These are phyloP conservation scores for Ogataea glucozyma DNA, from an alignment of 805 yeast genomes.

Conservation along the genomic window DNA sequence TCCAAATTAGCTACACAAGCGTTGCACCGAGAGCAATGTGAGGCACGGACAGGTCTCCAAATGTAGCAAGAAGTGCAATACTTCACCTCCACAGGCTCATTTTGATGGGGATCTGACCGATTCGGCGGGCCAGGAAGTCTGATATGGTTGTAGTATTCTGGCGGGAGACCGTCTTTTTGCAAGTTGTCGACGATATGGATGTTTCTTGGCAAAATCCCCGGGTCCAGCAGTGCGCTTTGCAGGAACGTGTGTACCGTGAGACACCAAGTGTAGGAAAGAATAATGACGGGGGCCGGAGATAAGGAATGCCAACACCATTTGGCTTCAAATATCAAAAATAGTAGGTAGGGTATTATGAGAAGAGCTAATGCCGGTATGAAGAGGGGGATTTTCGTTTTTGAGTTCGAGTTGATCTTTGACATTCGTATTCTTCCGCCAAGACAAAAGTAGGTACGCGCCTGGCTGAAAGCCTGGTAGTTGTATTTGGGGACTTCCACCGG, in stretches of 20 bases:
- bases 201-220: conserved; percentile 71
- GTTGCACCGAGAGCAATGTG: conserved; percentile 73
- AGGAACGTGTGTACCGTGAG: conserved; percentile 49
- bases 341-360: conserved; percentile 41
- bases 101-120: conserved; percentile 15
- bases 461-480: conserved; percentile 47
- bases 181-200: conserved; percentile 53
- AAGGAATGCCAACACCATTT: conserved; percentile 57
- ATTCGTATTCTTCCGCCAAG: conserved; percentile 66
- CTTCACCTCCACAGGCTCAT: conserved; percentile 38
- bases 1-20: conserved; percentile 65
- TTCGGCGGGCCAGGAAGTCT: conserved; percentile 45
- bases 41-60: conserved; percentile 77
- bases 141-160: conserved; percentile 55
- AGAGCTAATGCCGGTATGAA: conserved; percentile 13
- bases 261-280: conserved; percentile 61
- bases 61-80: conserved; percentile 61
- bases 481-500: conserved; percentile 8
- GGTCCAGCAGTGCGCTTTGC: conserved; percentile 60
- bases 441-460: conserved; percentile 48
- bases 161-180: conserved; percentile 43
- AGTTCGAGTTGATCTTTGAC: conserved; percentile 30
- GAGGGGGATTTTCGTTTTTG: conserved; percentile 10
- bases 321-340: conserved; percentile 54
- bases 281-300: conserved; percentile 55